These are phyloP conservation scores for Microbotryum intermedium DNA, from an alignment of 1,284 basidiomycete species.

Conservation along the genomic window DNA sequence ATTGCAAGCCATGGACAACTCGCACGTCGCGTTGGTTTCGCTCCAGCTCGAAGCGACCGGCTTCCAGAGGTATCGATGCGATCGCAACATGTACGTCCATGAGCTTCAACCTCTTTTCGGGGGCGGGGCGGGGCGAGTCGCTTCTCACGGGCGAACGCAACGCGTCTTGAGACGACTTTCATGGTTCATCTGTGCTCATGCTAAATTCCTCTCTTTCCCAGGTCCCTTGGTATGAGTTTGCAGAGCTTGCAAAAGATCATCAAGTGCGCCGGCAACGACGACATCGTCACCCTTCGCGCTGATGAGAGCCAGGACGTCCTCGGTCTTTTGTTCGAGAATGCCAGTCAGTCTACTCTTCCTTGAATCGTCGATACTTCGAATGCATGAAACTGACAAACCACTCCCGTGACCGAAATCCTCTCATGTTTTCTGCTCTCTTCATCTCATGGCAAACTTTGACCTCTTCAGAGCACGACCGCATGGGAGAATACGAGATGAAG, in stretches of 20 bases:
- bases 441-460: background rate
- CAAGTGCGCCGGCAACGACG: conserved; percentile 95
- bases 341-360: conserved; percentile 51
- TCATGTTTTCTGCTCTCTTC: background rate
- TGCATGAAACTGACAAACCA: too few species aligned
- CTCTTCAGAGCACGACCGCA: conserved; percentile 72
- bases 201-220: background rate
- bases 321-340: conserved; percentile 82
- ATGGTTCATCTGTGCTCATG: background rate
- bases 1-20: conserved; percentile 99
- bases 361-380: background rate
- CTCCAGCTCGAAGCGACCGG: conserved; percentile 66
- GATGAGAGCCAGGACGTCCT: conserved; percentile 85
- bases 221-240: conserved; percentile 46
- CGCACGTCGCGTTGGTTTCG: conserved; percentile 91
- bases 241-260: conserved; percentile 87
- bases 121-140: background rate
- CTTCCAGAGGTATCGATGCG: conserved; percentile 87
- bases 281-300: conserved; percentile 84
- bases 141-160: background rate
- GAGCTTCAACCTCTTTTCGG: background rate
- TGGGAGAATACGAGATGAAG: conserved; percentile 98
- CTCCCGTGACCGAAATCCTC: background rate
- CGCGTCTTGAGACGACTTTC: background rate
- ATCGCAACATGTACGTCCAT: conserved; percentile 63